Base-by-base conservation (phyloP, 75 land plant genomes). In the Azolla pinnata region DNA sequence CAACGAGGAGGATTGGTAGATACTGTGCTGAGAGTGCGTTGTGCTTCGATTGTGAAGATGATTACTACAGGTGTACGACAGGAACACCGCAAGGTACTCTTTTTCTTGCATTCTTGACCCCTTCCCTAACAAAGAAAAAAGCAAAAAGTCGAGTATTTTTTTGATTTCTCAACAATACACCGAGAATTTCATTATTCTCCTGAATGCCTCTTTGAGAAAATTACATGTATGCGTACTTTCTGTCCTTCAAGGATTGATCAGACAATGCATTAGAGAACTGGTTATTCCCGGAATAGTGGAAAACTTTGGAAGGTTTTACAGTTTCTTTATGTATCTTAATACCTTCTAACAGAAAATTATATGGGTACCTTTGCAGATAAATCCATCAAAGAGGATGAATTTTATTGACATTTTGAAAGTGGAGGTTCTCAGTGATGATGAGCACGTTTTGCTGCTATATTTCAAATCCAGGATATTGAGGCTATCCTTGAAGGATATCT, bases 21-120 rank as follows among this genome's bases (percentile, higher is more conserved):
- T 38, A 74, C 65, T 28, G 71, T 73, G 16, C 56, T 77, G 24
- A 76, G 79, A 14, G 79, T 77, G 35, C 67, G 77, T 26, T 67
- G 77, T 73, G 76, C 71, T 29, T 77, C 79, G 20, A 57, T 77
- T 62, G 78, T 77, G 23, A 77, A 77, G 56, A 73, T 77, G 76
- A 56, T 67, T 28, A 77, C 45, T 33, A 57, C 42, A 51, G 79
- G 79, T 21, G 63, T 62, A 31, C 64, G 77, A 33, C 70, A 73
- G 40, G 79, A 73, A 63, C 62, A 71, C 29, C 79, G 66, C 23
- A 76, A 63, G 71, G 79, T 77, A 38, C 48, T 62, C 54, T 2
- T 29, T 46, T 4, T 46, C 3, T 26, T 52, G 14, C 54, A 19
- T 25, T 8, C 16, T 7, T 59, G 19, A 48, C 19, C 4, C 14